Base-by-base conservation (phyloP, 2,329 filamentous ascomycete genomes). In the Colletotrichum sp. region DNA sequence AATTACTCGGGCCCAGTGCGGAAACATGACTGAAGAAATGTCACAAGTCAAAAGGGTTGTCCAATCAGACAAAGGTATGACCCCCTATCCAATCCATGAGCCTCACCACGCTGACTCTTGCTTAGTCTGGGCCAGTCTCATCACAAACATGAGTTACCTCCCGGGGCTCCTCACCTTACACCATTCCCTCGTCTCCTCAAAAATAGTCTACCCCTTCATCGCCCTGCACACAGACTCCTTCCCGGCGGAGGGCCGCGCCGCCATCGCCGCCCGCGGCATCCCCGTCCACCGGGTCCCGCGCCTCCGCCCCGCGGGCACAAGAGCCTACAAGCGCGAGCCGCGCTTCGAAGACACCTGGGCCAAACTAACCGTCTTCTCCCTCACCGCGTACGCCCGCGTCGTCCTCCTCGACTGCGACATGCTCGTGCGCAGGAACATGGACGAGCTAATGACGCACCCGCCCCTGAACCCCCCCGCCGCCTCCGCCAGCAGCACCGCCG, bases 361-460 rank as follows among this genome's bases (percentile, higher is more conserved):
- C 1, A 60, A 60, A 5, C 22, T 60, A 28, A 28, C 24, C 16
- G 26, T 30, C 57, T 98, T 98, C 83, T 92, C 91, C 24, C 88
- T 98, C 30, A 89, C 89, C 22, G 92, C 96, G 82, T 98, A 96
- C 85, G 89, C 93, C 26, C 91, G 95, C 39, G 91, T 98, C 32
- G 94, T 98, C 39, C 94, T 95, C 85, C 89, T 98, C 68, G 95
- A 98, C 85, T 94, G 93, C 81, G 95, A 98, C 86, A 98, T 98
- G 95, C 86, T 98, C 66, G 92, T 95, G 10, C 85, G 93, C 78
- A 89, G 89, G 80, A 97, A 98, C 84, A 98, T 98, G 94, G 95
- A 98, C 83, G 95, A 98, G 86, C 87, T 98, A 79, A 98, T 98
- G 95, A 92, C n/a, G 2, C n/a, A 95, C 22, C 80, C 98, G 65